A percentile compares a stretch with the other conserved stretches of the same genome.
Evolutionary conservation across 164 flowering plant genomes (phyloP).

Genomic region (Piper betle): DNA sequence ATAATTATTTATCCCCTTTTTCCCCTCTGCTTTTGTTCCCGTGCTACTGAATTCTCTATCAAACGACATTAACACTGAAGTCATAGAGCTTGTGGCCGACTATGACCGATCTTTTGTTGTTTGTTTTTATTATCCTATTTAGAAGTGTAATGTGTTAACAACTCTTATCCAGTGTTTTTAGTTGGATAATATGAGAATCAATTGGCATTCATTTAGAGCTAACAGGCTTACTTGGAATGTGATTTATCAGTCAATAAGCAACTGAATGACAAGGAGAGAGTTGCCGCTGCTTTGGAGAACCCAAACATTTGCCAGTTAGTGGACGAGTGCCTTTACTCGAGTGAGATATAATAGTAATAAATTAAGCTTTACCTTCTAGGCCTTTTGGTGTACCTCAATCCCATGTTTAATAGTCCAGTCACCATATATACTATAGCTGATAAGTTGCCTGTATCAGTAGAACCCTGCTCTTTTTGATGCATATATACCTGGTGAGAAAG

Average conservation of each 20-base stretch:
- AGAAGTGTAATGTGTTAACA: not conserved
- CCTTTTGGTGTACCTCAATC: not conserved
- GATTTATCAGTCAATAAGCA: conserved; percentile 75
- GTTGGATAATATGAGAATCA: not conserved
- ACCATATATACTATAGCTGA: not conserved
- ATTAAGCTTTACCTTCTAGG: not conserved
- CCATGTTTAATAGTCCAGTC: not conserved
- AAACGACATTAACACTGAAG: too few species aligned
- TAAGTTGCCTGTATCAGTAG: not conserved
- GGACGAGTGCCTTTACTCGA: conserved; percentile 78
- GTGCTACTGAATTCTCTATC: too few species aligned
- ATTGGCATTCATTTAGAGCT: not conserved
- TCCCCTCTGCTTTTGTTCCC: too few species aligned
- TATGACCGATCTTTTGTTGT: too few species aligned
- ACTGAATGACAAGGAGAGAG: conserved; percentile 87
- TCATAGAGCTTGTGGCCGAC: too few species aligned
- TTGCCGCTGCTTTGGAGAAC: conserved; percentile 90
- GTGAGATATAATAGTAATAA: conserved; percentile 23
- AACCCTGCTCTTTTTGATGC: too few species aligned
- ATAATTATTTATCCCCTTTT: too few species aligned
- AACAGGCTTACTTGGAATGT: not conserved
- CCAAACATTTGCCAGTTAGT: conserved; percentile 88
- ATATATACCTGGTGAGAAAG: too few species aligned
- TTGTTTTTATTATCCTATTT: not conserved
- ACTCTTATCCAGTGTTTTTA: too few species aligned